Evolutionary conservation across 441 rosid genomes (phyloP).

Genomic region (Syzygium malaccense): DNA sequence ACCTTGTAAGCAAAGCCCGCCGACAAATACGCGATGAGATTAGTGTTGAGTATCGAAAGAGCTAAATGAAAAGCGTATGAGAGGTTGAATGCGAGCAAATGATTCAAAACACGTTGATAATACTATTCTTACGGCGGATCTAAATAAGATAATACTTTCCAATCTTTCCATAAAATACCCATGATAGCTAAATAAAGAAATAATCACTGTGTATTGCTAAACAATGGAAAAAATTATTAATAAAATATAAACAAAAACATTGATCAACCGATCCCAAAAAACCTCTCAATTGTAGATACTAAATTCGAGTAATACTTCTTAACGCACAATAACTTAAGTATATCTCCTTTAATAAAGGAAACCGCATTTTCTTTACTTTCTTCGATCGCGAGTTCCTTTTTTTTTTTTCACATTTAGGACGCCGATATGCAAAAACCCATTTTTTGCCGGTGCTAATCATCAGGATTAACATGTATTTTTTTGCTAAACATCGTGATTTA

Average conservation of each 20-base stretch:
- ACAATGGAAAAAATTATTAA: neutral
- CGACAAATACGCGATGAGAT: fast-evolving
- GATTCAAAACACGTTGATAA: neutral
- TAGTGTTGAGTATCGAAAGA: neutral
- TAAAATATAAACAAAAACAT: neutral
- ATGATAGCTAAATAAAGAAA: neutral
- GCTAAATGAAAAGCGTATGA: neutral
- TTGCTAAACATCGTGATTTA: no score
- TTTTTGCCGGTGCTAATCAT: neutral
- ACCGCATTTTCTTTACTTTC: neutral
- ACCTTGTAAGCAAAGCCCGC: neutral
- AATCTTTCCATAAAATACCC: neutral
- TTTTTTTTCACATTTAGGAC: neutral
- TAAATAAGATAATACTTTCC: neutral
- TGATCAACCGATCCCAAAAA: neutral
- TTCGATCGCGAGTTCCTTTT: neutral
- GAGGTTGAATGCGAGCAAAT: neutral
- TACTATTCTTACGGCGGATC: neutral
- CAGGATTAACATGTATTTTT: neutral
- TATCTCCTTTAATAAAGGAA: neutral
- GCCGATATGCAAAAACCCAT: neutral
- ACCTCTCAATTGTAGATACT: neutral
- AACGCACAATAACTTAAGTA: neutral
- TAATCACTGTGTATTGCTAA: neutral
- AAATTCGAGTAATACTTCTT: neutral